These are phyloP conservation scores for Lactuca sativa DNA, from an alignment of 129 eudicot species.

Conservation along the genomic window DNA sequence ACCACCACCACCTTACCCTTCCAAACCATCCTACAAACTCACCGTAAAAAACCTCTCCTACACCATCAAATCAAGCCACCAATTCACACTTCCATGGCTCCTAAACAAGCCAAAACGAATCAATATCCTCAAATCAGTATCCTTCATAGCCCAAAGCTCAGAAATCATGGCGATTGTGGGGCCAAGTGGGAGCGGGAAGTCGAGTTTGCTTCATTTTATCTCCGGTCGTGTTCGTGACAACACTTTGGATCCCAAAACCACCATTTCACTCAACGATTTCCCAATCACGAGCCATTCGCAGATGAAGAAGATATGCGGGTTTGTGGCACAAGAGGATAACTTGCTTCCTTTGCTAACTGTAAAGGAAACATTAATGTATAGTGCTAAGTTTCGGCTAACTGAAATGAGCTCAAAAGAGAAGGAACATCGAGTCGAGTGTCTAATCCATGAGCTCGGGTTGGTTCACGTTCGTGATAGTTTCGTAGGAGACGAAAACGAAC, in stretches of 20 bases:
- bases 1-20: conserved; percentile 33
- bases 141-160: conserved; percentile 71
- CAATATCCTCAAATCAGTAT: conserved; percentile 69
- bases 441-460: conserved; percentile 82
- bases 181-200: conserved; percentile 98
- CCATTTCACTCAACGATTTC: conserved; percentile 55
- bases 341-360: conserved; percentile 90
- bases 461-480: conserved; percentile 71
- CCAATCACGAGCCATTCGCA: conserved; percentile 59
- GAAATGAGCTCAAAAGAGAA: conserved; percentile 43
- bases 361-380: conserved; percentile 79
- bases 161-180: conserved; percentile 94
- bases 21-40: conserved; percentile 48
- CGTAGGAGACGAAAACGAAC: conserved; percentile 81
- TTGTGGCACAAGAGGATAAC: conserved; percentile 94
- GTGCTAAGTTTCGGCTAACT: conserved; percentile 78
- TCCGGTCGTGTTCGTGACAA: conserved; percentile 68
- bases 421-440: conserved; percentile 57
- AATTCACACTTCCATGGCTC: conserved; percentile 25
- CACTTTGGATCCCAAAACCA: conserved; percentile 55
- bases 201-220: conserved; percentile 68
- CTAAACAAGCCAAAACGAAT: conserved; percentile 40
- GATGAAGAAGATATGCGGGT: conserved; percentile 82
- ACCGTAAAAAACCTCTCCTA: conserved; percentile 67
- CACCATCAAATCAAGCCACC: conserved; percentile 39